phyloP scores from a whole-genome alignment of 2,329 filamentous ascomycete species.

The Fusarium scirpi region DNA sequence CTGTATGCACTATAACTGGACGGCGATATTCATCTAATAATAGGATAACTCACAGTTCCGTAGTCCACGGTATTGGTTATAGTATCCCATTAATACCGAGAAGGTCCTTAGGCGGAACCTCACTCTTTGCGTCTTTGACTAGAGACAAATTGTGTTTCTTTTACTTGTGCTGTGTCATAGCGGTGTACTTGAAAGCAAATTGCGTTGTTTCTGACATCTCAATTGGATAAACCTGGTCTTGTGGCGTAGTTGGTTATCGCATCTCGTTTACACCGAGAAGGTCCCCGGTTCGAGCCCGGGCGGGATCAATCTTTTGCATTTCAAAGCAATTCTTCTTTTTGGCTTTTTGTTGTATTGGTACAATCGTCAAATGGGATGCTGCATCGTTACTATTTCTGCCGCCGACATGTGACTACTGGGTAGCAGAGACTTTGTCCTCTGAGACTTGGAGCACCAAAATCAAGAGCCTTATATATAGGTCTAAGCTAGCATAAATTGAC shows the following conservation, averaged over 20 bases:
- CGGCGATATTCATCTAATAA: not conserved
- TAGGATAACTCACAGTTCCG: slow-evolving; percentile 19
- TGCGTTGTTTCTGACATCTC: rapidly evolving
- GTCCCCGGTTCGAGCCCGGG: slow-evolving; percentile 45
- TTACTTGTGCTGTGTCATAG: rapidly evolving
- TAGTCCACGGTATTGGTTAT: slow-evolving; percentile 9
- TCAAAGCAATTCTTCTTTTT: rapidly evolving
- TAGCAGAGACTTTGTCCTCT: too few relatives aligned
- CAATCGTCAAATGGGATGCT: too few relatives aligned
- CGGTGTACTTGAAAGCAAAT: not conserved
- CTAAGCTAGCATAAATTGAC: too few relatives aligned
- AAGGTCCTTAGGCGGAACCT: slow-evolving; percentile 39
- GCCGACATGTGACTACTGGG: too few relatives aligned
- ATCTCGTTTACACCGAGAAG: slow-evolving; percentile 45
- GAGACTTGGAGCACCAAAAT: too few relatives aligned
- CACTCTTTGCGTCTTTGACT: slow-evolving; percentile 4
- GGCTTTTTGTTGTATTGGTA: too few relatives aligned
- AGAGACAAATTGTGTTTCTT: not conserved
- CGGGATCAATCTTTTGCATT: slow-evolving; percentile 32
- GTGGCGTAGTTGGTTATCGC: slow-evolving; percentile 45
- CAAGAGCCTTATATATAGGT: too few relatives aligned
- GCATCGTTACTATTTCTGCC: too few relatives aligned
- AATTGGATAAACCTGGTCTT: slow-evolving; percentile 22
- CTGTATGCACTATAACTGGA: not conserved
- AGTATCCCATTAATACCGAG: slow-evolving; percentile 42